Conservation (phyloP, 768 basidiomycete species). For the Daedaleopsis nitida region DNA sequence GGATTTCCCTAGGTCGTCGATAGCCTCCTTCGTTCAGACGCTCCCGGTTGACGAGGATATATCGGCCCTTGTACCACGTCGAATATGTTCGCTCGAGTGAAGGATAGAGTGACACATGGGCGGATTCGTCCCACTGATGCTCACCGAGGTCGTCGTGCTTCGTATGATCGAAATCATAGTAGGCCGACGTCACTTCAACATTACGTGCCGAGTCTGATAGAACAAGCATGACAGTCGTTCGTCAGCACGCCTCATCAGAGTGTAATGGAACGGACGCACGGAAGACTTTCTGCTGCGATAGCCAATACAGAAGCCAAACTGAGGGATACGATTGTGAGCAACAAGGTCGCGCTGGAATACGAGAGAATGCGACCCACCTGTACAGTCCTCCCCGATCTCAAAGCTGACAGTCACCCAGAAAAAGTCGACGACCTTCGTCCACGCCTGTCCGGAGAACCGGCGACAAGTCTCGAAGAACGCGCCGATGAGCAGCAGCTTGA, state of each 20-base stretch:
- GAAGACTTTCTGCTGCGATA: slow-evolving; percentile 48
- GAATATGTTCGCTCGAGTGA: slow-evolving; percentile 40
- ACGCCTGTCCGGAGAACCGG: slow-evolving; percentile 44
- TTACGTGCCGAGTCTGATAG: slow-evolving; percentile 26
- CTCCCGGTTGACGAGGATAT: slow-evolving; percentile 34
- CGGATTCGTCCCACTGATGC: background rate
- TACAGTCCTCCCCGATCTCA: slow-evolving; percentile 58
- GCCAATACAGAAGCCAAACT: slow-evolving; percentile 78
- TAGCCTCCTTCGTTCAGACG: slow-evolving; percentile 36
- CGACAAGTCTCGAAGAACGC: slow-evolving; percentile 61
- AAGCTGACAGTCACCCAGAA: slow-evolving; percentile 68
- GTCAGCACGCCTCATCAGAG: background rate
- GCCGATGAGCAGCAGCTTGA: slow-evolving; percentile 64
- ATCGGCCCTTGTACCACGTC: slow-evolving; percentile 49
- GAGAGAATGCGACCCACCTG: slow-evolving; percentile 41
- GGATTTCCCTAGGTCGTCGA: slow-evolving; percentile 36
- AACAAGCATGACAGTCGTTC: too few species aligned
- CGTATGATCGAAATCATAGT: too few species aligned
- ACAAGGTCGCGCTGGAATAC: too few species aligned
- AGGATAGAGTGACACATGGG: slow-evolving; percentile 41
- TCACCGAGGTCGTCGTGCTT: slow-evolving; percentile 4
- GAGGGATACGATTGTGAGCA: background rate
- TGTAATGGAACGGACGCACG: background rate
- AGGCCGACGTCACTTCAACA: slow-evolving; percentile 21
- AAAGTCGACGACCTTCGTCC: slow-evolving; percentile 46